Evolutionary conservation across 495 filamentous ascomycete species (phyloP).

Genomic region (Stereocaulon alpinum): DNA sequence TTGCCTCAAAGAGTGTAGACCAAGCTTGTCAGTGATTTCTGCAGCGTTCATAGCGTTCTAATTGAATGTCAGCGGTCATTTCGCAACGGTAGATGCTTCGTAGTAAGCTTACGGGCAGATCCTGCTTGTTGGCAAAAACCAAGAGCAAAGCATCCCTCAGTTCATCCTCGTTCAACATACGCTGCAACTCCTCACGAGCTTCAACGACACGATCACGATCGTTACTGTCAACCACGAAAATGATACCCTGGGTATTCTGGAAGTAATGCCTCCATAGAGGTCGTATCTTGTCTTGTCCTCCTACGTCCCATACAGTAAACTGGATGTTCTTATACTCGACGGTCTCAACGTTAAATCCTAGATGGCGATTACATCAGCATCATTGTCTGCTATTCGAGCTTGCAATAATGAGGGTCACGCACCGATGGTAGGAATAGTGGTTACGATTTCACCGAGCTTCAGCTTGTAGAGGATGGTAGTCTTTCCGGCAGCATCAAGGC

Average conservation of each 20-base stretch:
- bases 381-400: slow-evolving; percentile 64
- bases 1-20: slow-evolving; percentile 94
- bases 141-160: slow-evolving; percentile 92
- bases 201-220: slow-evolving; percentile 99
- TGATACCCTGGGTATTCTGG: slow-evolving; percentile 99
- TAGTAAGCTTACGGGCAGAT: slow-evolving; percentile 73
- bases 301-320: slow-evolving; percentile 99
- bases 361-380: slow-evolving; percentile 66
- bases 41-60: slow-evolving; percentile 99
- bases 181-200: slow-evolving; percentile 97
- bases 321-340: slow-evolving; percentile 98
- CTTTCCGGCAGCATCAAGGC: slow-evolving; percentile 95
- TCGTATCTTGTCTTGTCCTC: slow-evolving; percentile 98
- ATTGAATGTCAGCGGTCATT: slow-evolving; percentile 12
- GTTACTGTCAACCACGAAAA: slow-evolving; percentile 99
- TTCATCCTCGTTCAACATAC: slow-evolving; percentile 99
- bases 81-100: neutral
- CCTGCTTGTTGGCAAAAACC: slow-evolving; percentile 99
- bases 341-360: slow-evolving; percentile 99
- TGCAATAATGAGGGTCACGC: slow-evolving; percentile 35
- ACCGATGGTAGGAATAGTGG: slow-evolving; percentile 99
- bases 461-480: slow-evolving; percentile 99
- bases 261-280: slow-evolving; percentile 99
- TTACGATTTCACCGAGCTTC: slow-evolving; percentile 98
- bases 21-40: slow-evolving; percentile 99